Evolutionary conservation across 345 rosid species (phyloP).

Genomic region (Salix purpurea): DNA sequence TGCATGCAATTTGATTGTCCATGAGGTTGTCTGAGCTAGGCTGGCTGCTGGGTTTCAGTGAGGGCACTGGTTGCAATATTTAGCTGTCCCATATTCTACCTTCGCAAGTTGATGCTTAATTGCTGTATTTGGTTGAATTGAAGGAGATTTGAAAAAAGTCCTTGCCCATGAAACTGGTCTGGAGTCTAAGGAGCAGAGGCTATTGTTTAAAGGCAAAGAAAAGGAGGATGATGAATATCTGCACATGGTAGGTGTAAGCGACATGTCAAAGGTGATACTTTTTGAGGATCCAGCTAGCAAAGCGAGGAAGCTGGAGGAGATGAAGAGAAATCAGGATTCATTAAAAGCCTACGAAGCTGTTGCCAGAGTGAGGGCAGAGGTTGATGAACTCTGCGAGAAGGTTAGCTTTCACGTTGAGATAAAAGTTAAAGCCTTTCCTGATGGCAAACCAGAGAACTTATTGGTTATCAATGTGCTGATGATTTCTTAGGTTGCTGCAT

Average conservation of each 20-base stretch:
- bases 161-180: conserved; percentile 39
- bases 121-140: conserved; percentile 10
- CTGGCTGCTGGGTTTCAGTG: background rate
- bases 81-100: background rate
- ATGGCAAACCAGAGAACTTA: background rate
- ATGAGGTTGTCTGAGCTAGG: background rate
- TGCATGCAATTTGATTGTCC: background rate
- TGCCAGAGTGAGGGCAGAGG: conserved; percentile 41
- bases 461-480: background rate
- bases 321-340: conserved; percentile 29
- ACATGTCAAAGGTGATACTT: conserved; percentile 42
- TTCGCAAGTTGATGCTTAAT: conserved; percentile 17
- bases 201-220: conserved; percentile 49
- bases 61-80: background rate
- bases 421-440: background rate
- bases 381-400: conserved; percentile 46
- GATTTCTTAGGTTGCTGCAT: conserved; percentile 35
- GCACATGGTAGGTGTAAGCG: conserved; percentile 51
- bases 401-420: conserved; percentile 10
- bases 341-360: conserved; percentile 34
- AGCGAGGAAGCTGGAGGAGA: conserved; percentile 46
- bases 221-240: conserved; percentile 44
- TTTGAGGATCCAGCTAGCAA: conserved; percentile 55
- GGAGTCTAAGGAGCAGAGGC: conserved; percentile 48
- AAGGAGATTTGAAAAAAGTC: conserved; percentile 47